Percentiles rank a stretch among this genome's conserved stretches.
Conservation (phyloP, 2,329 filamentous ascomycete genomes). For the Claviceps pazoutovae region DNA sequence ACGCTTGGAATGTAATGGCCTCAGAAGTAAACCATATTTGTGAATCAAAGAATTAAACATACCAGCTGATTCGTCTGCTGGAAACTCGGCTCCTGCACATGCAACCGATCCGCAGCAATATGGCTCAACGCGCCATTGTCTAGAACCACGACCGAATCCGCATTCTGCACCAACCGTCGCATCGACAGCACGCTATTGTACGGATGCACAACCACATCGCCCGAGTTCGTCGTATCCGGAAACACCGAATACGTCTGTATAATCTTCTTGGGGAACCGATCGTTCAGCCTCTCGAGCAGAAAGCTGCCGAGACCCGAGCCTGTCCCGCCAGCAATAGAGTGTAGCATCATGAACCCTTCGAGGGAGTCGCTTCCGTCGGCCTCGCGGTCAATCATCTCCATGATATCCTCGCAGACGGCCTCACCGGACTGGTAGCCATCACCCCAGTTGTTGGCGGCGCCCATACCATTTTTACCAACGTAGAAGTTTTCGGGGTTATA, state of each 20-base stretch:
- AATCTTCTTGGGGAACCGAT: conserved; percentile 95
- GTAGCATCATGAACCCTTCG: conserved; percentile 97
- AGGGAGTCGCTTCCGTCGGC: conserved; percentile 95
- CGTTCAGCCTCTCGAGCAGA: conserved; percentile 86
- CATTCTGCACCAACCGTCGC: conserved; percentile 83
- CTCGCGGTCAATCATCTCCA: conserved; percentile 99
- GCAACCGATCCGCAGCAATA: conserved; percentile 86
- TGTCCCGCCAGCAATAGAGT: conserved; percentile 94
- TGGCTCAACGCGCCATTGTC: conserved; percentile 89
- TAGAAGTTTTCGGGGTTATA: conserved; percentile 99
- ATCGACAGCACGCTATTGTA: conserved; percentile 95
- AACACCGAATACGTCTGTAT: conserved; percentile 99
- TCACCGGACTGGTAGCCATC: conserved; percentile 91
- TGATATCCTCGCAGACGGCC: conserved; percentile 84
- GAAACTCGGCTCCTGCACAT: conserved; percentile 91
- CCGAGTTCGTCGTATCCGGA: conserved; percentile 74
- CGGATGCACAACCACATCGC: conserved; percentile 91
- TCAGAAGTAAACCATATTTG: too few species aligned
- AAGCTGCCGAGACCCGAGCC: conserved; percentile 94
- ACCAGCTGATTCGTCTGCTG: conserved; percentile 95
- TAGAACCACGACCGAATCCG: conserved; percentile 91
- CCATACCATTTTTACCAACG: conserved; percentile 82
- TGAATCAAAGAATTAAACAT: conserved; percentile 4
- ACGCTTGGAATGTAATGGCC: background rate
- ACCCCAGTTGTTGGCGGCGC: conserved; percentile 97